phyloP scores from a whole-genome alignment of 2,329 filamentous ascomycete genomes.

The Biscogniauxia marginata region DNA sequence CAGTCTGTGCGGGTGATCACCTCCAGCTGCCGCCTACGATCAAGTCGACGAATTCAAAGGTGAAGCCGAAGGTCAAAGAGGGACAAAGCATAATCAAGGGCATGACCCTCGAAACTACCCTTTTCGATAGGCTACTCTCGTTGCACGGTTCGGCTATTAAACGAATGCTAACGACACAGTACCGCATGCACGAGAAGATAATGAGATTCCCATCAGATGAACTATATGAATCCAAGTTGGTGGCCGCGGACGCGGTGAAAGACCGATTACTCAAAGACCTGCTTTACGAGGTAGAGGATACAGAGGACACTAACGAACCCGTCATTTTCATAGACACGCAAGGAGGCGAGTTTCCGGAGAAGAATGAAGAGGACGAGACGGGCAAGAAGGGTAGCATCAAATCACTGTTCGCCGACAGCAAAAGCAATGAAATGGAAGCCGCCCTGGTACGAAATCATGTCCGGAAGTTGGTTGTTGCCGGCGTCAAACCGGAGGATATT shows the following conservation, averaged over 20 bases:
- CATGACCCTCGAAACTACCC: conserved; percentile 76
- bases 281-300: conserved; percentile 73
- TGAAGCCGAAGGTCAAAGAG: conserved; percentile 34
- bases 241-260: conserved; percentile 79
- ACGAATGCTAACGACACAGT: conserved; percentile 93
- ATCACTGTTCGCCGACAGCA: conserved; percentile 52
- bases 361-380: conserved; percentile 69
- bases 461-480: conserved; percentile 69
- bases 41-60: conserved; percentile 66
- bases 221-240: conserved; percentile 78
- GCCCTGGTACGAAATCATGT: conserved; percentile 78
- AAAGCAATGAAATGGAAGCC: conserved; percentile 80
- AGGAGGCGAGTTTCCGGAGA: conserved; percentile 87
- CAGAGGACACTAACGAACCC: conserved; percentile 83
- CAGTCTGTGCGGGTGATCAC: conserved; percentile 90
- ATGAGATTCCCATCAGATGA: conserved; percentile 92
- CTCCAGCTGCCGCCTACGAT: conserved; percentile 92
- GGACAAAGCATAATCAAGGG: conserved; percentile 44
- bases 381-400: conserved; percentile 45
- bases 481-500: conserved; percentile 79
- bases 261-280: conserved; percentile 72
- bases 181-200: conserved; percentile 95
- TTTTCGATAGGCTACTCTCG: conserved; percentile 84
- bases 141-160: conserved; percentile 84
- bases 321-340: conserved; percentile 96